These are phyloP conservation scores for Coemansia sp. DNA, from an alignment of 192 early-diverging fungal genomes.

Conservation along the genomic window DNA sequence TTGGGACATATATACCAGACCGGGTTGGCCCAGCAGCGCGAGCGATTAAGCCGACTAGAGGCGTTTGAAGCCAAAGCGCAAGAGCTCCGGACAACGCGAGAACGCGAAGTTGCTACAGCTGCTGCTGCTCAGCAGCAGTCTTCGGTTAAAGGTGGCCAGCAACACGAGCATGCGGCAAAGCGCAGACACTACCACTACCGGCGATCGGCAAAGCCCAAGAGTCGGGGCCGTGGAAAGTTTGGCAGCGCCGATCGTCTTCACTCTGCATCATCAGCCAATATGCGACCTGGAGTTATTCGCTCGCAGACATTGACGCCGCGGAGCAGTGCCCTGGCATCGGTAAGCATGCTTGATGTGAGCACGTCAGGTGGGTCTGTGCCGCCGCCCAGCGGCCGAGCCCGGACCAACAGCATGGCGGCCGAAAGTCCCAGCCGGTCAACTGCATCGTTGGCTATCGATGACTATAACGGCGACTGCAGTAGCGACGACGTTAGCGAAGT, in stretches of 20 bases:
- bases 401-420: conserved; percentile 23
- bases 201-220: background rate
- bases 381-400: background rate
- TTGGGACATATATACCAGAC: conserved; percentile 52
- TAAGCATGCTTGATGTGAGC: conserved; percentile 40
- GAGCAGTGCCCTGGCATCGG: conserved; percentile 17
- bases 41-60: conserved; percentile 49
- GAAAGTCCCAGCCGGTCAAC: conserved; percentile 15
- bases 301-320: background rate
- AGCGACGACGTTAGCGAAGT: conserved; percentile 13
- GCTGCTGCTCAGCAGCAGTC: background rate
- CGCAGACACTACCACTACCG: conserved; percentile 8
- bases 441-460: conserved; percentile 14
- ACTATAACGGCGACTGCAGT: background rate
- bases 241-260: conserved; percentile 7
- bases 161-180: background rate
- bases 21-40: conserved; percentile 53
- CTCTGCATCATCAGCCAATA: background rate
- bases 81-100: conserved; percentile 30
- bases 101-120: conserved; percentile 22
- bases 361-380: background rate
- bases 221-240: background rate
- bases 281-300: background rate
- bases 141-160: background rate
- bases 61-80: conserved; percentile 49